Conservation (phyloP, 345 rosid genomes). For the Brassica carinata region DNA sequence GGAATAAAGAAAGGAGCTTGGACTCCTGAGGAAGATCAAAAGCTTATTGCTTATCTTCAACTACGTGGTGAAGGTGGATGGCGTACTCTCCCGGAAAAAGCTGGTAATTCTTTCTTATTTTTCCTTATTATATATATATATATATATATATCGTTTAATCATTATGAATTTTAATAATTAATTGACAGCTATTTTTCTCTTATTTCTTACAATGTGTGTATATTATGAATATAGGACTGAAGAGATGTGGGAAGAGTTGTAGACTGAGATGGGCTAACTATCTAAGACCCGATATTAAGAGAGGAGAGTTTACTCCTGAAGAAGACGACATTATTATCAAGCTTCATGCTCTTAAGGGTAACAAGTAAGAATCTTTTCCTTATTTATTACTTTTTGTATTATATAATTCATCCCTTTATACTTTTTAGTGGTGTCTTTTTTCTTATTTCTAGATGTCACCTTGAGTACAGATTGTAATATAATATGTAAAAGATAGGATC, state of each 20-base stretch:
- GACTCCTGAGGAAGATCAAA: slow-evolving; percentile 50
- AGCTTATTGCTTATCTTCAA: slow-evolving; percentile 40
- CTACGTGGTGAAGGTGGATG: slow-evolving; percentile 51
- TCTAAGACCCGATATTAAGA: slow-evolving; percentile 54
- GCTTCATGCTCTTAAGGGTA: slow-evolving; percentile 51
- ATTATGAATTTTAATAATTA: background rate
- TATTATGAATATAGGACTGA: slow-evolving; percentile 36
- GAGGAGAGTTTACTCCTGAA: slow-evolving; percentile 50
- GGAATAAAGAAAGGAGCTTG: slow-evolving; percentile 54
- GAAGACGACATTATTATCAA: slow-evolving; percentile 49
- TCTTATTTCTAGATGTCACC: background rate
- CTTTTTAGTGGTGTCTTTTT: background rate
- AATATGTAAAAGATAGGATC: background rate
- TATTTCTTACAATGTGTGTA: background rate
- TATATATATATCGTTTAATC: background rate
- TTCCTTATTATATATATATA: background rate
- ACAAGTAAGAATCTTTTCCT: slow-evolving; percentile 42
- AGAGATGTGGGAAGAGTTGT: slow-evolving; percentile 57
- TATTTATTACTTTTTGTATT: background rate
- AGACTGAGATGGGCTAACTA: slow-evolving; percentile 56
- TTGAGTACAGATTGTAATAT: background rate
- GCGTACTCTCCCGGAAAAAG: slow-evolving; percentile 51
- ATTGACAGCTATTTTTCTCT: background rate
- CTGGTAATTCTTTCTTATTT: slow-evolving; percentile 34
- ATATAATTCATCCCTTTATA: background rate